Evolutionary conservation across 805 yeast species (phyloP).

Genomic region (Candida easanensis): DNA sequence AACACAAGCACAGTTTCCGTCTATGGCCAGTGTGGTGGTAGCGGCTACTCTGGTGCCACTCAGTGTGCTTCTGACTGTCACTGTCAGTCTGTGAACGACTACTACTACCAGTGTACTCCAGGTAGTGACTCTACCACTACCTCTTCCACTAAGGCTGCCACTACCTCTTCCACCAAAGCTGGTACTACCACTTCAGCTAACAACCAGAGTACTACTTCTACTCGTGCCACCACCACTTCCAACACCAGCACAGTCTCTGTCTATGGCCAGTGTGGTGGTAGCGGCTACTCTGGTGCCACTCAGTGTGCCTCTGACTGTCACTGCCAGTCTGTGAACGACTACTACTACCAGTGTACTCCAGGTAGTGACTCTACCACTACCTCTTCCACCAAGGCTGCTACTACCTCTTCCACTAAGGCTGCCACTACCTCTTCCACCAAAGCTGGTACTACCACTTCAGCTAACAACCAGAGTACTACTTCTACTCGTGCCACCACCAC

Average conservation of each 20-base stretch:
- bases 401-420: constrained; percentile 1
- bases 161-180: neutral
- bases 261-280: neutral
- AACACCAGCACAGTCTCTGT: neutral
- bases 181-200: neutral
- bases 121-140: constrained; percentile 6
- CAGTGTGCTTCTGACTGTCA: constrained; percentile 13
- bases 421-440: constrained; percentile 1
- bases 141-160: neutral
- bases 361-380: neutral
- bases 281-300: neutral
- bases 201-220: neutral
- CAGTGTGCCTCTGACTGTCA: neutral
- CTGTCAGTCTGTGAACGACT: constrained; percentile 15
- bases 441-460: neutral
- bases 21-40: constrained; percentile 22
- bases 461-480: neutral
- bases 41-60: constrained; percentile 9
- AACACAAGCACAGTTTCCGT: constrained; percentile 1
- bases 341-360: neutral
- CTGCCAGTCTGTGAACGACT: neutral
- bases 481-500: neutral
- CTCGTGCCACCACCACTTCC: neutral
- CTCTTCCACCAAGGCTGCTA: neutral
- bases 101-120: constrained; percentile 19